Conservation (phyloP, 169 alveolate species). For the Eimeria sp. region DNA sequence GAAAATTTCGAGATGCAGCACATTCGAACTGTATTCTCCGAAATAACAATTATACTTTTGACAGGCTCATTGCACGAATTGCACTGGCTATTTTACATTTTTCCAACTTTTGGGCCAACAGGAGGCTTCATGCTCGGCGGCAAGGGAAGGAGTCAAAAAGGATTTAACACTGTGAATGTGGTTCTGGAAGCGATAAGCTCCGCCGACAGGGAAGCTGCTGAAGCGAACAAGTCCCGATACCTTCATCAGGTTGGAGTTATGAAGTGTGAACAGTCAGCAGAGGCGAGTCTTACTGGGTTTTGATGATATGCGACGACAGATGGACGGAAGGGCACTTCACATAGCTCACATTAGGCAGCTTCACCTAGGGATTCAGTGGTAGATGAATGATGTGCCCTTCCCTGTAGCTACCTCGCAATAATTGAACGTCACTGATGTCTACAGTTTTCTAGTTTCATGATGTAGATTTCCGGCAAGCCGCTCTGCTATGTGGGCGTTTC, state of each 20-base stretch:
- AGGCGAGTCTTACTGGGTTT: slow-evolving; percentile 10
- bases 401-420: neutral
- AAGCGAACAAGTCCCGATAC: slow-evolving; percentile 59
- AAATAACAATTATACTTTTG: neutral
- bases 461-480: neutral
- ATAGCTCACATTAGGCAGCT: neutral
- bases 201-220: slow-evolving; percentile 81
- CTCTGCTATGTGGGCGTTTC: no score
- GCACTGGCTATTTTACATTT: neutral
- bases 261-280: slow-evolving; percentile 58
- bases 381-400: neutral
- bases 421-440: neutral
- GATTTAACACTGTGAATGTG: slow-evolving; percentile 57
- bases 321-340: neutral
- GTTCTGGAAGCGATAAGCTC: slow-evolving; percentile 73
- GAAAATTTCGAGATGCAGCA: neutral
- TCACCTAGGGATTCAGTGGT: neutral
- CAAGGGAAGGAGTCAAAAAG: slow-evolving; percentile 35
- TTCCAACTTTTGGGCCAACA: neutral
- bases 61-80: neutral
- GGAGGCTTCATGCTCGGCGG: slow-evolving; percentile 75
- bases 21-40: neutral
- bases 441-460: neutral
- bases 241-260: slow-evolving; percentile 49
- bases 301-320: neutral